A percentile compares a stretch with the other conserved stretches of the same genome.
Conservation (phyloP, 2,329 filamentous ascomycete genomes). For the Dactylellina leptospora region DNA sequence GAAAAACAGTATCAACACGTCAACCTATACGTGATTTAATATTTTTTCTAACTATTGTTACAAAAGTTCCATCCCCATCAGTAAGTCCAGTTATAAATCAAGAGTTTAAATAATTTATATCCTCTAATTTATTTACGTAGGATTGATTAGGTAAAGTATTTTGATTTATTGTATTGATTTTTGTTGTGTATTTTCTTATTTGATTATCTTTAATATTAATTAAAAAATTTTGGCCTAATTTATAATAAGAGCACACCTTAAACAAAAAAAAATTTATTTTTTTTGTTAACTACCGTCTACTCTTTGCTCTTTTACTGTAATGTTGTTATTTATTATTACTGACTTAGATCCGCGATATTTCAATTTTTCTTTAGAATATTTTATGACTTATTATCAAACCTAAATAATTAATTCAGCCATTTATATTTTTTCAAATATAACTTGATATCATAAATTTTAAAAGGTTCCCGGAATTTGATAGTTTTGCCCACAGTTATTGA, state of each 20-base stretch:
- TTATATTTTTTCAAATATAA: slow-evolving; percentile 1
- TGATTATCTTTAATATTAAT: neutral
- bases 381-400: slow-evolving; percentile 11
- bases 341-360: slow-evolving; percentile 10
- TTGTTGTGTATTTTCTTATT: neutral
- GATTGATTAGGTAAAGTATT: neutral
- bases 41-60: slow-evolving; percentile 5
- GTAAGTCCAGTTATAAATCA: slow-evolving; percentile 6
- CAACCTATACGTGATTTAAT: slow-evolving; percentile 5
- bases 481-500: neutral
- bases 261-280: neutral
- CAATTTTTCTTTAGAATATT: slow-evolving; percentile 10
- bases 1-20: slow-evolving; percentile 4
- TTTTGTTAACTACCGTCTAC: slow-evolving; percentile 6
- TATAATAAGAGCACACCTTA: slow-evolving; percentile 14
- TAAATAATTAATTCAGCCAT: slow-evolving; percentile 16
- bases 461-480: slow-evolving; percentile 1
- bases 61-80: slow-evolving; percentile 4
- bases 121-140: neutral
- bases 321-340: slow-evolving; percentile 4
- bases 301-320: slow-evolving; percentile 20
- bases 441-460: slow-evolving; percentile 11
- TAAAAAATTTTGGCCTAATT: neutral
- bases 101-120: slow-evolving; percentile 4
- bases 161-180: neutral